Evolutionary conservation across 257 asterid genomes (phyloP).

Genomic region (Rauvolfia tetraphylla): DNA sequence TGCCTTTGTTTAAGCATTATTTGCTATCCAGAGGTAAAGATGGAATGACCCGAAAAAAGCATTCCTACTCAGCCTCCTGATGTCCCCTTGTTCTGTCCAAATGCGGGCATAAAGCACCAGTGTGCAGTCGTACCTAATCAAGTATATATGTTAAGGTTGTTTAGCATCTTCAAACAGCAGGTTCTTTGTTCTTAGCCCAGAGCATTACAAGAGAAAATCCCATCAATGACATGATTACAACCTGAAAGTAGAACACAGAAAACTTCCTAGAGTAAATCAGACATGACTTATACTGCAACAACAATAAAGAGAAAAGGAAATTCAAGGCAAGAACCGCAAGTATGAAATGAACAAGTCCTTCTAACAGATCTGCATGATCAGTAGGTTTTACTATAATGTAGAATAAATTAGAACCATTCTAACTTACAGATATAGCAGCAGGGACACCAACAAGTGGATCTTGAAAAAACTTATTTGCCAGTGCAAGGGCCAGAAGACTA

Average conservation of each 20-base stretch:
- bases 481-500: slow-evolving; percentile 94
- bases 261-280: neutral
- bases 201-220: slow-evolving; percentile 92
- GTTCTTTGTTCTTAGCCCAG: slow-evolving; percentile 57
- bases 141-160: neutral
- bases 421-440: slow-evolving; percentile 94
- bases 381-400: neutral
- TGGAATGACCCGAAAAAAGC: neutral
- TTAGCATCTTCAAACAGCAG: slow-evolving; percentile 18
- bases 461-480: slow-evolving; percentile 79
- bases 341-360: neutral
- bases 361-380: neutral
- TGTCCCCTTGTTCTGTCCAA: neutral
- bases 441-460: slow-evolving; percentile 94
- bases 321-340: neutral
- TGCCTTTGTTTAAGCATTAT: neutral
- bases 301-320: neutral
- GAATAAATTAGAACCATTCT: neutral
- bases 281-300: neutral
- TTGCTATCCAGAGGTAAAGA: neutral
- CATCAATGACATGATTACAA: slow-evolving; percentile 87
- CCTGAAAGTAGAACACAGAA: slow-evolving; percentile 46
- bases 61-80: neutral
- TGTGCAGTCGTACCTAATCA: neutral
- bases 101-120: neutral